Base-by-base conservation (phyloP, 1,139 yeast genomes). In the Taphrina populina region DNA sequence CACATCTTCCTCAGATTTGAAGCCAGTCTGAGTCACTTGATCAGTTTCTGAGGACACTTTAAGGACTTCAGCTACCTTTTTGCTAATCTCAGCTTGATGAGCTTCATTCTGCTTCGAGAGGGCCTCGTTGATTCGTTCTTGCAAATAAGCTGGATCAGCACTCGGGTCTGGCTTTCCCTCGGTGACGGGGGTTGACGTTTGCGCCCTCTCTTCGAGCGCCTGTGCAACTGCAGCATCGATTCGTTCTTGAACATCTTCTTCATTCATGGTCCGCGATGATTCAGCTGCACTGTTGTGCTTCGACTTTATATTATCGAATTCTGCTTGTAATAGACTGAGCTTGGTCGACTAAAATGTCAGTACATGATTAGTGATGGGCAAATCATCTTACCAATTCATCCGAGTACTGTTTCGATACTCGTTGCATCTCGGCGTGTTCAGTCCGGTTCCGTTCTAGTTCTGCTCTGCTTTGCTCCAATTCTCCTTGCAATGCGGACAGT, bases 341-440 rank as follows among this genome's bases (percentile, higher is more conserved):
- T n/a, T n/a, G n/a, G n/a, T n/a, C n/a, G n/a, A n/a, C n/a, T n/a
- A n/a, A n/a, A n/a, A n/a, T n/a, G n/a, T n/a, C n/a, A n/a, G n/a
- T n/a, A n/a, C n/a, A n/a, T n/a, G n/a, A n/a, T n/a, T n/a, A n/a
- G n/a, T n/a, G n/a, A n/a, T n/a, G n/a, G n/a, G n/a, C n/a, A n/a
- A n/a, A n/a, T n/a, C 21, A 32, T 27, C 36, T 13, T 20, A 17
- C 36, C 34, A 21, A 40, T 32, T 33, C 60, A 15, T 57, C 58
- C 66, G 75, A 75, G 55, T 73, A 75, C 26, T 72, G 70, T 52
- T 51, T 44, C 3, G 56, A 59, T 8, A 51, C 53, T 40, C 47
- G 58, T 36, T 40, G 30, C 43, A 52, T 70, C 70, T 55, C 67
- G 64, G 57, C 67, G 69, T 6, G 69, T 67, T 29, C 66, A 67